Base-by-base conservation (phyloP, 345 rosid genomes). In the Eucalyptus globulus region DNA sequence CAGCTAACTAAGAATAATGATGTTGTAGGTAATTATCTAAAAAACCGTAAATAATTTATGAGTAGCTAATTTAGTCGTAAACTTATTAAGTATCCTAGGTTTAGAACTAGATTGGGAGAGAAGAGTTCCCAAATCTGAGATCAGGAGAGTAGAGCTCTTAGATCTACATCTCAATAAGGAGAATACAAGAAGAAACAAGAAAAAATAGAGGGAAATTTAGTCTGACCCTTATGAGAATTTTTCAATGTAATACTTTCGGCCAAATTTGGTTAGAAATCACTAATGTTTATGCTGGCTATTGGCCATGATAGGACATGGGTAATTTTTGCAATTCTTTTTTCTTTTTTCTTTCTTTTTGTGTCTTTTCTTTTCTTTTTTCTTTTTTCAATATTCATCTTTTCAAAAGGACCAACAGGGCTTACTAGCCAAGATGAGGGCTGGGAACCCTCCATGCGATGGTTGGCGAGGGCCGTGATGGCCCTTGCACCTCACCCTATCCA, bases 331-430 rank as follows among this genome's bases (percentile, higher is more conserved):
- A 31, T 34, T 69, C 34, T 34, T 16, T 31, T 1, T 6, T 34
- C 0, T 14, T n/a, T 7, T n/a, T 15, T 31, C 3, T 8, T 15
- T 9, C 6, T 16, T 31, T 69, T 16, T 8, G 1, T 14, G 9
- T n/a, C 2, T 34, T 31, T 69, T 5, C 0, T 17, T 69, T 67
- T 8, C 1, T 4, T 16, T 31, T 69, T 69, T 69, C n/a, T 69
- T 69, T 17, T 69, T 9, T 9, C 7, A 31, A 34, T 17, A 2
- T 69, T 34, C 80, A 34, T 69, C 13, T 17, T 69, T 40, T 6
- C 0, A 4, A 9, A 34, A 67, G 80, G 40, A 40, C 5, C 7
- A 1, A 7, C 1, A 3, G 2, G 1, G 76, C 19, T 7, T 8
- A n/a, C 76, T 8, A n/a, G 37, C 37, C 44, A 69, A 1, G 5